Percentiles rank a stretch among this genome's conserved stretches.
Evolutionary conservation across 2,329 filamentous ascomycete genomes (phyloP).

Genomic region (Cladosporium sp.): DNA sequence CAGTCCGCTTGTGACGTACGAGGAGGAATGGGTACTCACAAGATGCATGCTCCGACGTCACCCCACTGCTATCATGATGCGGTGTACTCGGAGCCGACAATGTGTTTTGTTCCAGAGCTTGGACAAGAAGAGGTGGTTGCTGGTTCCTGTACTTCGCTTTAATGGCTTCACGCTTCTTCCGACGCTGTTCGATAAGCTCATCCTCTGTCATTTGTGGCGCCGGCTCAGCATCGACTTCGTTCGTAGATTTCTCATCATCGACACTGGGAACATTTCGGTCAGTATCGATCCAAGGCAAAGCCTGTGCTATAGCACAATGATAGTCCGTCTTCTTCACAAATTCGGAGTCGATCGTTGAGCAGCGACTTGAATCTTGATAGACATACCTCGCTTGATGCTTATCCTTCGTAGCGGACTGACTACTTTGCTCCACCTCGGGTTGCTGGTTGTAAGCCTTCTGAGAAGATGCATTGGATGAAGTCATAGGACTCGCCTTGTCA

Average conservation of each 20-base stretch:
- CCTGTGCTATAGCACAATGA: background rate
- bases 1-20: background rate
- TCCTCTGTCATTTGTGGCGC: constrained; percentile 66
- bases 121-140: constrained; percentile 56
- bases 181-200: constrained; percentile 77
- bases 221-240: constrained; percentile 45
- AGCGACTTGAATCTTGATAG: constrained; percentile 19
- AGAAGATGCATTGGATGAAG: constrained; percentile 5
- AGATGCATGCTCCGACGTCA: constrained; percentile 19
- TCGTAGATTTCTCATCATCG: constrained; percentile 36
- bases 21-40: background rate
- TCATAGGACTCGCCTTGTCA: constrained; percentile 5
- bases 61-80: constrained; percentile 23
- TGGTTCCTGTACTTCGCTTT: constrained; percentile 73
- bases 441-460: constrained; percentile 2
- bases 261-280: constrained; percentile 37
- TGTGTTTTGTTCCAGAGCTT: constrained; percentile 57
- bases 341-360: no score
- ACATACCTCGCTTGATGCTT: background rate
- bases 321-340: no score
- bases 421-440: background rate
- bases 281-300: constrained; percentile 33
- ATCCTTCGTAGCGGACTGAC: constrained; percentile 44
- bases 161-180: constrained; percentile 78
- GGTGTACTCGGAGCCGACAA: constrained; percentile 59